A percentile compares a stretch with the other conserved stretches of the same genome.
These are phyloP conservation scores for Hyaloscypha variabilis DNA, from an alignment of 495 filamentous ascomycete species.

Conservation along the genomic window DNA sequence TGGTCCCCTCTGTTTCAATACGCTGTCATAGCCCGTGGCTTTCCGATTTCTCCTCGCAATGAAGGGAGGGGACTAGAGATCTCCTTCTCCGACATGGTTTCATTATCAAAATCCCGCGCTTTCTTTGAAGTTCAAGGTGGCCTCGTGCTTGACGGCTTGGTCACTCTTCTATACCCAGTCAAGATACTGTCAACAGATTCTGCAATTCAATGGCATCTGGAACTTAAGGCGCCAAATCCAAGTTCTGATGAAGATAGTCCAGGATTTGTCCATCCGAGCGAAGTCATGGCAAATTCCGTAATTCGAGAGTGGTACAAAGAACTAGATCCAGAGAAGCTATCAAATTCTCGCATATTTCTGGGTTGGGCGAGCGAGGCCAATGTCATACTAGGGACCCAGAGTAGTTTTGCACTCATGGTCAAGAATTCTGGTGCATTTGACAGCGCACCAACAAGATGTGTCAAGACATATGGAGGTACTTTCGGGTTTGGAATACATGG, in stretches of 20 bases:
- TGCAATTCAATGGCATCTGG: conserved; percentile 7
- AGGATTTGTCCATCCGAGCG: background rate
- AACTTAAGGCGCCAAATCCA: background rate
- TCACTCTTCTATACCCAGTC: background rate
- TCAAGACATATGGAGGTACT: background rate
- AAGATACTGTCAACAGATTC: background rate
- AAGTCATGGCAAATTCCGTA: background rate
- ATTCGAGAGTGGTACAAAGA: background rate
- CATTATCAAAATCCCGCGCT: background rate
- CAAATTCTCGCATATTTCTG: background rate
- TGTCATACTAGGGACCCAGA: background rate
- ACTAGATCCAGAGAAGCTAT: background rate
- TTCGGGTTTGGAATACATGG: background rate
- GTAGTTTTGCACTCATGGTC: background rate
- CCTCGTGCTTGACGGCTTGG: background rate
- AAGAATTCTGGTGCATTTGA: background rate
- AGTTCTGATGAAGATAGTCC: background rate
- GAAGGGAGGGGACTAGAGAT: background rate
- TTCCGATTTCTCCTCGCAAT: background rate
- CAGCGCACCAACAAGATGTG: background rate
- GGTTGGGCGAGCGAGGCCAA: background rate
- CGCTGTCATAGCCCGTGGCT: background rate
- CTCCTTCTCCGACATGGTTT: background rate
- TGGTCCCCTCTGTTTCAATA: background rate
- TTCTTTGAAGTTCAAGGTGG: background rate